phyloP scores from a whole-genome alignment of 2,329 filamentous ascomycete species.

The Xylariaceae sp. region DNA sequence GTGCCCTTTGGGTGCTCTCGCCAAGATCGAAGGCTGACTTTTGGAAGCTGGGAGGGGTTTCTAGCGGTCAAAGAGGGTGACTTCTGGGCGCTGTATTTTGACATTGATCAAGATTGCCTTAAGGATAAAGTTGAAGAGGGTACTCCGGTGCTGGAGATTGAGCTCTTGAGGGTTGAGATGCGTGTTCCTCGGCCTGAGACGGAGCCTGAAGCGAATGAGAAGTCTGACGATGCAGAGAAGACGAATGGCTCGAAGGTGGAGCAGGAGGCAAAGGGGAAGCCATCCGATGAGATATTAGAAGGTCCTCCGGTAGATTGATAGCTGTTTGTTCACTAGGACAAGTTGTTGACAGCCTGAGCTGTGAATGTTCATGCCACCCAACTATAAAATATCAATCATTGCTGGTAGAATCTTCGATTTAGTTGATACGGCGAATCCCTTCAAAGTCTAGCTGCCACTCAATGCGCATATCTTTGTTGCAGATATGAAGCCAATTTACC shows the following conservation, averaged over 20 bases:
- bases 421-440: too few species aligned
- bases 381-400: too few species aligned
- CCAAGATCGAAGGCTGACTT: slow-evolving; percentile 47
- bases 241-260: slow-evolving; percentile 6
- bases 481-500: too few species aligned
- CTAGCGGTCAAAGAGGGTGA: slow-evolving; percentile 44
- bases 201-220: neutral
- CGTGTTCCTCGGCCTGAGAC: slow-evolving; percentile 15
- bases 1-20: slow-evolving; percentile 50
- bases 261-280: slow-evolving; percentile 4
- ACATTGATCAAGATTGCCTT: slow-evolving; percentile 44
- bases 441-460: too few species aligned
- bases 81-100: slow-evolving; percentile 48
- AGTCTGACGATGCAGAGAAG: neutral
- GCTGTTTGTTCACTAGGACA: neutral
- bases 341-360: neutral
- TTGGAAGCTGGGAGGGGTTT: slow-evolving; percentile 50
- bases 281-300: slow-evolving; percentile 17
- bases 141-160: slow-evolving; percentile 51
- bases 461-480: too few species aligned
- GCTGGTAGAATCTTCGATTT: too few species aligned
- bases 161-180: slow-evolving; percentile 51
- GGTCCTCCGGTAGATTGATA: slow-evolving; percentile 25
- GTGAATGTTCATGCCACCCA: neutral
- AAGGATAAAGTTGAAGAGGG: slow-evolving; percentile 42